Evolutionary conservation across 441 rosid genomes (phyloP).

Genomic region (Corymbia citriodora): DNA sequence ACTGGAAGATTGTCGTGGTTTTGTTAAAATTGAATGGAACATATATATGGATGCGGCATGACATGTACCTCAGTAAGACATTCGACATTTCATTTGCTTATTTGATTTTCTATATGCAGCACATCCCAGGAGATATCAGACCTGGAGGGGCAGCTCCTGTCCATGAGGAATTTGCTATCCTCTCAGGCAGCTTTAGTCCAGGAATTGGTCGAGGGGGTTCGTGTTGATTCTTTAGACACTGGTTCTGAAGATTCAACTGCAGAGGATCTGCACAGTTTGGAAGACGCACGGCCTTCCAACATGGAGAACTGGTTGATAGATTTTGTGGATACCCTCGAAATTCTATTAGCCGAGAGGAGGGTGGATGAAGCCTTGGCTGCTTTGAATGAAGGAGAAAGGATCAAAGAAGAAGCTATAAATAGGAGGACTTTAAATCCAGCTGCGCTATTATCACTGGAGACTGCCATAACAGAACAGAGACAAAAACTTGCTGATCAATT

Average conservation of each 20-base stretch:
- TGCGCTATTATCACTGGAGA: conserved; percentile 46
- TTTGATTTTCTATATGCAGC: conserved; percentile 25
- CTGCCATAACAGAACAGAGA: conserved; percentile 57
- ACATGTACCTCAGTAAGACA: background rate
- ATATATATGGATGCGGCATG: background rate
- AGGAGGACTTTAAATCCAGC: conserved; percentile 39
- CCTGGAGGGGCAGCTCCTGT: conserved; percentile 91
- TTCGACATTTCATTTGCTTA: background rate
- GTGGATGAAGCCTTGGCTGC: conserved; percentile 90
- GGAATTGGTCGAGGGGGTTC: conserved; percentile 85
- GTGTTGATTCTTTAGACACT: conserved; percentile 47
- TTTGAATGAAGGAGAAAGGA: conserved; percentile 77
- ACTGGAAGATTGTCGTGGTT: background rate
- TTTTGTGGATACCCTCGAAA: conserved; percentile 86
- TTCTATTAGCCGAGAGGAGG: conserved; percentile 90
- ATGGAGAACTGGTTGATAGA: conserved; percentile 81
- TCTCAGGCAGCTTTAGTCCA: conserved; percentile 95
- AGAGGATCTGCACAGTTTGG: conserved; percentile 28
- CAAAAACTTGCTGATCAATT: conserved; percentile 95
- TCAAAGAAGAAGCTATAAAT: conserved; percentile 58
- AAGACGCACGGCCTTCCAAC: conserved; percentile 63
- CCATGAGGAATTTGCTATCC: conserved; percentile 88
- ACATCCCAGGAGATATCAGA: conserved; percentile 99
- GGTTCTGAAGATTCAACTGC: conserved; percentile 35
- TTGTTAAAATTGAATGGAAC: background rate